A percentile compares a stretch with the other conserved stretches of the same genome.
Evolutionary conservation across 2,329 filamentous ascomycete genomes (phyloP).

Genomic region (Biscogniauxia mediterranea): DNA sequence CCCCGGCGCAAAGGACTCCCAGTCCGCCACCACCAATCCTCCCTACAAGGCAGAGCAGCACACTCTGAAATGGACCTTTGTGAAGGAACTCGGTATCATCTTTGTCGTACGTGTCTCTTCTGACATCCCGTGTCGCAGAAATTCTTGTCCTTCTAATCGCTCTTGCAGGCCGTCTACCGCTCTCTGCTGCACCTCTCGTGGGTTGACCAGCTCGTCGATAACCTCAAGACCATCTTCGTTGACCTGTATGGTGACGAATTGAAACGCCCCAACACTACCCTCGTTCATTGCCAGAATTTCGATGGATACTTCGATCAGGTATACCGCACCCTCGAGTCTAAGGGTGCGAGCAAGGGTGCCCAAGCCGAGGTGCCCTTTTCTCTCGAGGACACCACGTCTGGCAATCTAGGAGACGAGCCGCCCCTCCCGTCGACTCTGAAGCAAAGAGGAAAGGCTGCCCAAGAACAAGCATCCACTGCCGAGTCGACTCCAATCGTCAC

Average conservation of each 20-base stretch:
- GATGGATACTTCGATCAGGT: conserved; percentile 95
- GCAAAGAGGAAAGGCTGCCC: conserved; percentile 38
- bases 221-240: conserved; percentile 88
- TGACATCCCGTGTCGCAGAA: neutral
- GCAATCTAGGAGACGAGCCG: conserved; percentile 38
- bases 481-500: conserved; percentile 70
- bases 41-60: conserved; percentile 90
- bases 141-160: conserved; percentile 13
- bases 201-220: conserved; percentile 95
- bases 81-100: conserved; percentile 90
- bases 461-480: conserved; percentile 48
- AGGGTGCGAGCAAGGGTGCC: conserved; percentile 32
- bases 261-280: conserved; percentile 73
- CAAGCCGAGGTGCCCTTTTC: conserved; percentile 29
- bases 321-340: conserved; percentile 73
- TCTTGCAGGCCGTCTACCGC: conserved; percentile 82
- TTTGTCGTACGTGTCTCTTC: conserved; percentile 69
- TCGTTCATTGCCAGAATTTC: conserved; percentile 76
- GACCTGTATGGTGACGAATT: conserved; percentile 87
- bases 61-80: conserved; percentile 88
- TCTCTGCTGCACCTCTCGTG: conserved; percentile 92
- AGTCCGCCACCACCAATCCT: conserved; percentile 62
- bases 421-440: conserved; percentile 41
- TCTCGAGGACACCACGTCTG: conserved; percentile 34
- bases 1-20: conserved; percentile 57